These are phyloP conservation scores for Raffaelea deltoideospora DNA, from an alignment of 2,329 filamentous ascomycete species.

Conservation along the genomic window DNA sequence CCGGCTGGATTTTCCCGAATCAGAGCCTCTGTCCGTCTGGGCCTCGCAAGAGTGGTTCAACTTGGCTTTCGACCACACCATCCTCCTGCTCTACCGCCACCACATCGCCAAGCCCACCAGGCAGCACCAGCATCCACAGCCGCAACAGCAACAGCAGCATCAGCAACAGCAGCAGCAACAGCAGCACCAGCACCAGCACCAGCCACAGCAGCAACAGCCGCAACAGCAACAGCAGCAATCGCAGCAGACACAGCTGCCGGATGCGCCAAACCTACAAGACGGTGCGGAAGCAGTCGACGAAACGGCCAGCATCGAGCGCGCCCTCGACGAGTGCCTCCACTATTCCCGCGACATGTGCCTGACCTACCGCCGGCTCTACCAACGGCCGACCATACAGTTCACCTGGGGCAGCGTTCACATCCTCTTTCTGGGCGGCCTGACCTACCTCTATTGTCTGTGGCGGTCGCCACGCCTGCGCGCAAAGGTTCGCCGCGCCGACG, in stretches of 20 bases:
- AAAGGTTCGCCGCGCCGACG: slow-evolving; percentile 5
- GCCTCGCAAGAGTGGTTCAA: slow-evolving; percentile 22
- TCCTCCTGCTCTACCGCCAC: slow-evolving; percentile 21
- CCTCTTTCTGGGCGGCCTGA: slow-evolving; percentile 19
- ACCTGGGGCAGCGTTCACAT: slow-evolving; percentile 21
- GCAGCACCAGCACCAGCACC: background rate
- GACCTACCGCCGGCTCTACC: slow-evolving; percentile 19
- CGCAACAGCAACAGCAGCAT: too few relatives aligned
- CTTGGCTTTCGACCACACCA: slow-evolving; percentile 21
- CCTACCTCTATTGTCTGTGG: slow-evolving; percentile 20
- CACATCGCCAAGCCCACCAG: slow-evolving; percentile 7
- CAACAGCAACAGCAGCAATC: too few relatives aligned
- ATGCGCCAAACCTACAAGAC: background rate
- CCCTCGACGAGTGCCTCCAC: slow-evolving; percentile 7
- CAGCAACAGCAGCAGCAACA: too few relatives aligned
- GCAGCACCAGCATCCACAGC: too few relatives aligned
- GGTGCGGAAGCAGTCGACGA: background rate
- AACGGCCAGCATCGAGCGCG: slow-evolving; percentile 1
- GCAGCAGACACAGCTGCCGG: too few relatives aligned
- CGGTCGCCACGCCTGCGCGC: slow-evolving; percentile 8
- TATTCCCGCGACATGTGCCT: slow-evolving; percentile 17
- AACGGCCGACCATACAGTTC: slow-evolving; percentile 13
- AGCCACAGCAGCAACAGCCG: background rate
- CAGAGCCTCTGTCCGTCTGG: slow-evolving; percentile 15
- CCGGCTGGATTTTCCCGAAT: background rate